Percentiles rank a stretch among this genome's conserved stretches.
These are phyloP conservation scores for Sugiyamaella novakii DNA, from an alignment of 1,139 yeast genomes.

Conservation along the genomic window DNA sequence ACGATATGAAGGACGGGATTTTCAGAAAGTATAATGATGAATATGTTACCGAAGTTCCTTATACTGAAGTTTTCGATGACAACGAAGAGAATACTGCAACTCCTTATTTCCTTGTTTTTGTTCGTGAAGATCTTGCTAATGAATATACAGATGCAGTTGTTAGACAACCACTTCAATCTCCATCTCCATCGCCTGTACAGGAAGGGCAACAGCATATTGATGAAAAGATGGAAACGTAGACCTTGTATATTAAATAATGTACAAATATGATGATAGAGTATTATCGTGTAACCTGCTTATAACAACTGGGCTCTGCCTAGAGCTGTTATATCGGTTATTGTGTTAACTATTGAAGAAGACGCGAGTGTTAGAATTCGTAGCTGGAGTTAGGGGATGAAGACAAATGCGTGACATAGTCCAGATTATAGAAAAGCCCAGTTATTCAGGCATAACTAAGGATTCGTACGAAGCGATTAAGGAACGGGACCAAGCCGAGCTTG, in stretches of 20 bases:
- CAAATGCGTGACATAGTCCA: too few relatives aligned
- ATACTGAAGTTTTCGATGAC: conserved; percentile 68
- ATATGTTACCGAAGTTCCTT: conserved; percentile 74
- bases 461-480: too few relatives aligned
- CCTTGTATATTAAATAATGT: background rate
- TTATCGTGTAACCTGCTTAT: background rate
- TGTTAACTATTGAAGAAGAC: too few relatives aligned
- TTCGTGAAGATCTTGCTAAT: conserved; percentile 60
- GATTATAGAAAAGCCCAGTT: too few relatives aligned
- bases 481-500: too few relatives aligned
- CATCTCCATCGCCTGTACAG: background rate
- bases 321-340: too few relatives aligned
- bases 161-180: conserved; percentile 24
- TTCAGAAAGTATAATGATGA: conserved; percentile 95
- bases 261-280: background rate
- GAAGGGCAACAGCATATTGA: background rate
- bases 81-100: conserved; percentile 74
- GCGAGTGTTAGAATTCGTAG: too few relatives aligned
- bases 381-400: too few relatives aligned
- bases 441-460: too few relatives aligned
- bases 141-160: conserved; percentile 63
- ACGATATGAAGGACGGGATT: conserved; percentile 64
- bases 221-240: conserved; percentile 3
- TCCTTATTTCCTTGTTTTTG: conserved; percentile 87
- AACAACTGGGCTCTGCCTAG: background rate